Evolutionary conservation across 108 stramenopile genomes (phyloP).

Genomic region (Halocafeteria seosinensis): DNA sequence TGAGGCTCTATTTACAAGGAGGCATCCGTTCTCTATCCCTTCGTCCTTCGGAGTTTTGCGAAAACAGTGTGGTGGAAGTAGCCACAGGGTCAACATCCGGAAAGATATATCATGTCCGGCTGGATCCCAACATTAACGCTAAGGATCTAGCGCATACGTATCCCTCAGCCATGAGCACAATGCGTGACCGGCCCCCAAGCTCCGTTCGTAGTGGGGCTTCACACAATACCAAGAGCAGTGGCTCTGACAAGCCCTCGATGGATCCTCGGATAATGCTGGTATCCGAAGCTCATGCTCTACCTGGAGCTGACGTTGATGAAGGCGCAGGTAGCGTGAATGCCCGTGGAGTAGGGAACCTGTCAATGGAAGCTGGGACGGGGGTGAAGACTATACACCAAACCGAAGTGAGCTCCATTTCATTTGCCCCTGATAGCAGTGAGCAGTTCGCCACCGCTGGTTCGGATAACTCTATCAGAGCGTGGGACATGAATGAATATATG

Average conservation of each 20-base stretch:
- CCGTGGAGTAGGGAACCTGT: background rate
- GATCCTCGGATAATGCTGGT: background rate
- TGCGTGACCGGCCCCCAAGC: background rate
- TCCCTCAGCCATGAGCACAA: background rate
- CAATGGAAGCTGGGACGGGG: background rate
- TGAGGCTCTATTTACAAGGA: background rate
- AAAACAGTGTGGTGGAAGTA: background rate
- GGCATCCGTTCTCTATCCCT: background rate
- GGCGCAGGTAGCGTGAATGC: background rate
- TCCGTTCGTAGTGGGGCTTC: background rate
- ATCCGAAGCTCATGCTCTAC: background rate
- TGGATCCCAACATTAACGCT: background rate
- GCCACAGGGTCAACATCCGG: background rate
- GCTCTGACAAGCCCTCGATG: background rate
- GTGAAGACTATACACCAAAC: background rate
- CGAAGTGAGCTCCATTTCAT: background rate
- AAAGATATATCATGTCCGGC: background rate
- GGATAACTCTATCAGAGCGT: slow-evolving; percentile 32
- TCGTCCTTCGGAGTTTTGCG: background rate
- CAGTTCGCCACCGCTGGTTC: slow-evolving; percentile 36
- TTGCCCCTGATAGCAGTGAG: slow-evolving; percentile 20
- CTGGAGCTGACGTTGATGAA: background rate
- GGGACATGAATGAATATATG: slow-evolving; percentile 31
- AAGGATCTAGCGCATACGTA: no score
- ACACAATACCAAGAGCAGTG: background rate